Evolutionary conservation across 306 rosid genomes (phyloP).

Genomic region (Dryas alaskensis): DNA sequence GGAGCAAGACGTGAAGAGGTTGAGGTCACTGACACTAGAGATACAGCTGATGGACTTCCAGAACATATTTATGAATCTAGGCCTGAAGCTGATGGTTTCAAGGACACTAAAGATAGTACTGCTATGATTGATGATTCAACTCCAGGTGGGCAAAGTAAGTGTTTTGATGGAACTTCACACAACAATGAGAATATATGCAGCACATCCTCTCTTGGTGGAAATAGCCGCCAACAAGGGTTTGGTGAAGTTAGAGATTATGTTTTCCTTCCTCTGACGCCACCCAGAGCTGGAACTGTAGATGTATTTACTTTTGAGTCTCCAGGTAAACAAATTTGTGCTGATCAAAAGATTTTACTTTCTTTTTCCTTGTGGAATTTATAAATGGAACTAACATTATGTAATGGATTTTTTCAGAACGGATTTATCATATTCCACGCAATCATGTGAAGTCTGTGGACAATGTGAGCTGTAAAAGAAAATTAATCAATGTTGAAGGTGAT

Average conservation of each 20-base stretch:
- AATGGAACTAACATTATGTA: constrained; percentile 20
- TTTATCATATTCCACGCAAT: constrained; percentile 33
- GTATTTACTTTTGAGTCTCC: constrained; percentile 24
- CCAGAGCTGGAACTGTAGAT: constrained; percentile 48
- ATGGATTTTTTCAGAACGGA: constrained; percentile 35
- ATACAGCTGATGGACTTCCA: constrained; percentile 17
- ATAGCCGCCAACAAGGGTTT: not conserved
- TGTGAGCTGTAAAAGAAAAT: constrained; percentile 28
- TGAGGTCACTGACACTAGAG: constrained; percentile 16
- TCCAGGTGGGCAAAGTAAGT: not conserved
- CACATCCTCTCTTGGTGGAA: constrained; percentile 19
- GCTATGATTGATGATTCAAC: constrained; percentile 6
- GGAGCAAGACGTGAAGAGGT: constrained; percentile 21
- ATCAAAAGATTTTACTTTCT: not conserved
- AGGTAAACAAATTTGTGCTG: constrained; percentile 41
- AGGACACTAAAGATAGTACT: constrained; percentile 14
- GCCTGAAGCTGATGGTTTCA: constrained; percentile 13
- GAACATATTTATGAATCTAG: constrained; percentile 8
- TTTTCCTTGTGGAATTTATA: not conserved
- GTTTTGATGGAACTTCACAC: constrained; percentile 18
- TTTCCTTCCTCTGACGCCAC: constrained; percentile 55
- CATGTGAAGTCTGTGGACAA: constrained; percentile 41
- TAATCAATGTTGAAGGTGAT: constrained; percentile 27
- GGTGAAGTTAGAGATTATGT: constrained; percentile 22
- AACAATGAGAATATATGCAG: constrained; percentile 9